Conservation (phyloP, 768 basidiomycete genomes). For the Rhodotorula taiwanensis region DNA sequence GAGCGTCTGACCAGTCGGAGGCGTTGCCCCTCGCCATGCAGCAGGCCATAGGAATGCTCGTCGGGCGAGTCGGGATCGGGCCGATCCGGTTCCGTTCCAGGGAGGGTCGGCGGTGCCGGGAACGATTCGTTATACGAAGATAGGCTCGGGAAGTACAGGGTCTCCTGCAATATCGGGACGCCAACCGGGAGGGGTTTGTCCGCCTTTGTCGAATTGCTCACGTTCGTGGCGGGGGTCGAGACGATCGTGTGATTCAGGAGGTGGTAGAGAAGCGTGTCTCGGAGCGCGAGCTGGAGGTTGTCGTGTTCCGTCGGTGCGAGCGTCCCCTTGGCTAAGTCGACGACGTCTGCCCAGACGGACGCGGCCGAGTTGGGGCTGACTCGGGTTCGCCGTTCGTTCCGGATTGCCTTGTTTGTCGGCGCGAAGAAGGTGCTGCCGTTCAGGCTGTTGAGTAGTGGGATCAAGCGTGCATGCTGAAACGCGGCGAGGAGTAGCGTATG, state of each 20-base stretch:
- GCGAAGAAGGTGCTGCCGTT: slow-evolving; percentile 82
- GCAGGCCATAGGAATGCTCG: slow-evolving; percentile 61
- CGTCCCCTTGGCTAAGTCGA: slow-evolving; percentile 47
- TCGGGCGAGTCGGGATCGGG: slow-evolving; percentile 18
- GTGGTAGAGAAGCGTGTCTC: slow-evolving; percentile 92
- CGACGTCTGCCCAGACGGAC: slow-evolving; percentile 27
- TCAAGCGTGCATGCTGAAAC: slow-evolving; percentile 74
- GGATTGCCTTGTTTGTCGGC: slow-evolving; percentile 86
- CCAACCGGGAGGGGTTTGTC: slow-evolving; percentile 43
- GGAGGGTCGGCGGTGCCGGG: slow-evolving; percentile 25
- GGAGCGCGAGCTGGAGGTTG: slow-evolving; percentile 72
- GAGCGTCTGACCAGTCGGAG: slow-evolving; percentile 53
- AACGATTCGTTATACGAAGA: slow-evolving; percentile 47
- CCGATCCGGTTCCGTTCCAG: slow-evolving; percentile 23
- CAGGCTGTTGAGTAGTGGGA: slow-evolving; percentile 84
- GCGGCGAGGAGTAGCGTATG: slow-evolving; percentile 58
- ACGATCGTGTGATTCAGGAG: slow-evolving; percentile 72
- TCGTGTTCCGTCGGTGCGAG: slow-evolving; percentile 52
- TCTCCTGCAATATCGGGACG: slow-evolving; percentile 61
- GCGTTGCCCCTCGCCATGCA: slow-evolving; percentile 74
- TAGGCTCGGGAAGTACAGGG: slow-evolving; percentile 64
- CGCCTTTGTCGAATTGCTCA: slow-evolving; percentile 13
- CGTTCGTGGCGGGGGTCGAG: slow-evolving; percentile 46
- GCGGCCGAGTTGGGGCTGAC: neutral
- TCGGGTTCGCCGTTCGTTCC: slow-evolving; percentile 39